Conservation (phyloP, 139 green algal genomes). For the Chlorella sp. region DNA sequence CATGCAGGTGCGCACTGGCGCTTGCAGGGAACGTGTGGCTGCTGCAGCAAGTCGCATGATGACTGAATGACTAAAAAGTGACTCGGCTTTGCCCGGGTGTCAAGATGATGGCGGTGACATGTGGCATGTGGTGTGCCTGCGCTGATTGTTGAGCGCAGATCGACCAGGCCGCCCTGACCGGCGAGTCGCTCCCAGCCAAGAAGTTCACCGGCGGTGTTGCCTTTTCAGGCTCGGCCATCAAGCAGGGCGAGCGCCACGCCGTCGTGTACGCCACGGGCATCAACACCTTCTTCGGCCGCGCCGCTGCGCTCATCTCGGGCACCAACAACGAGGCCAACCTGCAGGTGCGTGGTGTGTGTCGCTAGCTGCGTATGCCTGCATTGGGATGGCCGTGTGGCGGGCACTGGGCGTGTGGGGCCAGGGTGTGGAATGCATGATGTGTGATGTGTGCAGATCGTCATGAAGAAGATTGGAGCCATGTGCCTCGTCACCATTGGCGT, state of each 20-base stretch:
- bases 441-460: too few species aligned
- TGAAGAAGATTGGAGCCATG: constrained; percentile 74
- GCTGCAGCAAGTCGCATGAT: too few species aligned
- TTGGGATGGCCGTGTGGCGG: too few species aligned
- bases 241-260: constrained; percentile 78
- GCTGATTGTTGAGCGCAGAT: constrained; percentile 27
- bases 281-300: constrained; percentile 87
- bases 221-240: constrained; percentile 80
- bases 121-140: background rate
- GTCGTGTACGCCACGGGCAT: constrained; percentile 71
- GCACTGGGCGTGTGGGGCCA: too few species aligned
- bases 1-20: constrained; percentile 48
- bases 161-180: constrained; percentile 80
- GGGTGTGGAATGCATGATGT: too few species aligned
- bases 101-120: background rate
- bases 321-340: constrained; percentile 81
- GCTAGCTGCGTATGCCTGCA: too few species aligned
- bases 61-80: too few species aligned
- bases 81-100: too few species aligned
- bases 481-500: constrained; percentile 78
- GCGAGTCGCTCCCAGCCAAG: constrained; percentile 82
- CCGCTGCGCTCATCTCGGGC: constrained; percentile 64
- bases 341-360: constrained; percentile 67
- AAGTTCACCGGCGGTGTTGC: constrained; percentile 71
- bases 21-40: background rate